phyloP scores from a whole-genome alignment of 768 basidiomycete genomes.

The Amanita rimosa region DNA sequence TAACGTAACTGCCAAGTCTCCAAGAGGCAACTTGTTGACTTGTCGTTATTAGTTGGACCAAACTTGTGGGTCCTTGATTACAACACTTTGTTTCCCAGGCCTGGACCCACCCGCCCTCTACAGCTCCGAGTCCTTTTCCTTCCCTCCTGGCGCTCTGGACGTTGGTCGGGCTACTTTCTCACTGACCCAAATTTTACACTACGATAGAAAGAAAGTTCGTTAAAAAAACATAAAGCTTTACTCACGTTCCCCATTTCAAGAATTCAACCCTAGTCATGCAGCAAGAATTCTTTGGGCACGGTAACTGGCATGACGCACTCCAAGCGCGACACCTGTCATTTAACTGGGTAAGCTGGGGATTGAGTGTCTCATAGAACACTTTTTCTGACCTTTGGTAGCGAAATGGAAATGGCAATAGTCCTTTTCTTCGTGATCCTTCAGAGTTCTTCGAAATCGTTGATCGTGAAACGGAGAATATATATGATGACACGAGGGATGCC shows the following conservation, averaged over 20 bases:
- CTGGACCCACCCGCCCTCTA: not conserved
- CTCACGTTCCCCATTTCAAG: not conserved
- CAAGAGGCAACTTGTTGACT: too few species aligned
- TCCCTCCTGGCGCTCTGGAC: not conserved
- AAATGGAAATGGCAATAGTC: not conserved
- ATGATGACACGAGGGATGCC: not conserved
- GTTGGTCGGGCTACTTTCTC: not conserved
- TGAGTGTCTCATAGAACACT: not conserved
- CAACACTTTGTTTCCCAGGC: conserved; percentile 4
- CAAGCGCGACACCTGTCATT: not conserved
- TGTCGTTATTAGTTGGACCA: too few species aligned
- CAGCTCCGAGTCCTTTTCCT: too few species aligned
- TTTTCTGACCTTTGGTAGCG: not conserved
- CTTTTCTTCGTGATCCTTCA: not conserved
- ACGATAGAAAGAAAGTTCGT: not conserved
- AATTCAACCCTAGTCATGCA: not conserved
- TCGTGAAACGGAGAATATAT: not conserved
- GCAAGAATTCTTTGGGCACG: not conserved
- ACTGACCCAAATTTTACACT: not conserved
- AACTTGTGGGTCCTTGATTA: conserved; percentile 6
- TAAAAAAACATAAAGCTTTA: not conserved
- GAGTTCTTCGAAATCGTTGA: not conserved
- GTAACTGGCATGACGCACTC: not conserved
- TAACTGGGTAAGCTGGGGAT: not conserved
- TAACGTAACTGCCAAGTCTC: too few species aligned